Evolutionary conservation across 2,329 filamentous ascomycete genomes (phyloP), one percentile per base, ranked within the genome.

Genomic region (Amesomyces nigricolor): DNA sequence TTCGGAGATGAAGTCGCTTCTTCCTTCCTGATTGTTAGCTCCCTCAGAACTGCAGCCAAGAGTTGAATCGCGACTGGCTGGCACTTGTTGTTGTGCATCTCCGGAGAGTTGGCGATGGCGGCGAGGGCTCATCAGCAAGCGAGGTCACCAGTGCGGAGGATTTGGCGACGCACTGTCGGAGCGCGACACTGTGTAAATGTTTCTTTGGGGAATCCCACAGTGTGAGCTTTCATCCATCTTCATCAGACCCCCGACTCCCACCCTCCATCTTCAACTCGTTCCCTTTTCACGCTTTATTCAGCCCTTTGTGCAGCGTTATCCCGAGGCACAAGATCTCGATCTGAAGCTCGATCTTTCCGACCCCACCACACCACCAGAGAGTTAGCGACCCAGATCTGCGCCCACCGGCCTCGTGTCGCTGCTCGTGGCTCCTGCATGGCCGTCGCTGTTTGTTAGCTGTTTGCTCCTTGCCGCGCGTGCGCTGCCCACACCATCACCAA

Each of bases 301-400:
- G 29, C 26, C 10, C n/a, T n/a, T 44, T 26, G 29, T n/a, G 48
- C 39, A 51, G 29, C 38, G 10, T 14, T 47, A 13, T 32, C 8
- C 32, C 32, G 32, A 17, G 37, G 43, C 40, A 32, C 39, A 38
- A 49, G 47, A 50, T 54, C 53, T 50, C 47, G 47, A 50, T 50
- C 47, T 11, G 10, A 8, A 7, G 37, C 32, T 35, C 32, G 19
- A 11, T 44, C 22, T 26, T 26, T 26, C 35, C 53, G 47, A 54
- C 49, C 52, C 47, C 30, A 22, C 47, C 53, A 50, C 43, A 30
- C 35, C 46, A 38, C 47, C 11, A 19, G 46, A 50, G 40, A 47
- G 22, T 44, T 54, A 19, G 29, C 29, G 19, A 19, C 45, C 4
- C 38, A 54, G 47, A 54, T 50, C 47, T 2, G 2, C 53, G 32